phyloP scores from a whole-genome alignment of 768 basidiomycete genomes.

The Boletus pseudo-olivaceus region DNA sequence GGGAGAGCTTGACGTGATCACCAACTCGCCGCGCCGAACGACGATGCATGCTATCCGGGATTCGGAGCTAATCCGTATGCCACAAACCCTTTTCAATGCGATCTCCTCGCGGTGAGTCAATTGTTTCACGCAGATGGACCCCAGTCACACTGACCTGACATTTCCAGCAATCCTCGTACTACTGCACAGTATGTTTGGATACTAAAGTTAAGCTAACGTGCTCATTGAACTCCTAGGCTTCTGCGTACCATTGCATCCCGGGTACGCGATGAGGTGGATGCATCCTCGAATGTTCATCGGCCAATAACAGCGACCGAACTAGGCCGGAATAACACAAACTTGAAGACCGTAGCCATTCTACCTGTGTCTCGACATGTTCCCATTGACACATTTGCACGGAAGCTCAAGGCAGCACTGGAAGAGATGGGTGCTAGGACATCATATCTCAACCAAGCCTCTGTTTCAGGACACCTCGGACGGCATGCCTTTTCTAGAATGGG shows the following conservation, averaged over 20 bases:
- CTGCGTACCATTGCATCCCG: conserved; percentile 89
- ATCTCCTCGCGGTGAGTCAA: conserved; percentile 73
- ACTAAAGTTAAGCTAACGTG: background rate
- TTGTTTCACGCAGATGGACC: background rate
- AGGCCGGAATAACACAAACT: conserved; percentile 76
- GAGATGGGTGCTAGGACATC: conserved; percentile 91
- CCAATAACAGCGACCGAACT: conserved; percentile 55
- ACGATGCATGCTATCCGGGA: conserved; percentile 98
- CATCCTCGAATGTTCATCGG: conserved; percentile 48
- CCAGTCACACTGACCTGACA: background rate
- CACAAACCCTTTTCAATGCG: conserved; percentile 95
- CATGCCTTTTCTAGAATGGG: conserved; percentile 97
- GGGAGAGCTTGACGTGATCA: conserved; percentile 97
- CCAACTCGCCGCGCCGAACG: conserved; percentile 77
- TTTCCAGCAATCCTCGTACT: conserved; percentile 70
- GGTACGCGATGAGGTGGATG: conserved; percentile 79
- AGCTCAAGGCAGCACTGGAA: conserved; percentile 84
- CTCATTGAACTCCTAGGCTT: conserved; percentile 42
- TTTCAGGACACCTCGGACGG: conserved; percentile 86
- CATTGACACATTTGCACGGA: conserved; percentile 83
- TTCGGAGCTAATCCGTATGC: conserved; percentile 95
- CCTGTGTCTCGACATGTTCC: conserved; percentile 87
- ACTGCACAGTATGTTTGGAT: conserved; percentile 64
- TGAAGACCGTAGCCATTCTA: conserved; percentile 92
- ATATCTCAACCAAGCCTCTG: conserved; percentile 90